Base-by-base conservation (phyloP, 2,329 filamentous ascomycete genomes). In the Thelonectria discophora region DNA sequence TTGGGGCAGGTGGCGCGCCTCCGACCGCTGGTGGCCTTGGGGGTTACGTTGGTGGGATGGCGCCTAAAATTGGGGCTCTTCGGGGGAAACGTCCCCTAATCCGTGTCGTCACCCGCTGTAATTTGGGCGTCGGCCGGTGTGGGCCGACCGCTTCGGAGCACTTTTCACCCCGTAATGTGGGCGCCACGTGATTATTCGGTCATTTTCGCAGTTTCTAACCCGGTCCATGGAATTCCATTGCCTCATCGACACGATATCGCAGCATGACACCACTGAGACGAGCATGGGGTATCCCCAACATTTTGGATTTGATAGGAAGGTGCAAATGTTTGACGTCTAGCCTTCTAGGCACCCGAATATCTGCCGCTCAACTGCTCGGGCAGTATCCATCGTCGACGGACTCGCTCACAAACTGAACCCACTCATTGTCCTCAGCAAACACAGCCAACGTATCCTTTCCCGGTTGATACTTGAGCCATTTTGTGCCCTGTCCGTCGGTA, bases 391-490 rank as follows among this genome's bases (percentile, higher is more conserved):
- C 62, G 10, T 62, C 49, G 10, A 64, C 45, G n/a, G 55, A 59
- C 43, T 62, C 37, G 24, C 53, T 58, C 34, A 53, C 50, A 5
- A 65, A 49, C 32, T 63, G 56, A 9, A 65, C 34, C 52, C 55
- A 48, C 17, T 59, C 43, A n/a, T 63, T 43, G 3, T 60, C 61
- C 18, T 60, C 56, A 5, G 68, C 70, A 62, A 72, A 65, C 2
- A 68, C 55, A 2, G 64, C 61, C 62, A 72, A 60, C 1, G 61
- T 69, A 20, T 68, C 63, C n/a, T 57, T 39, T 6, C 59, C 53
- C 6, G 50, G 17, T 5, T 58, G 46, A 52, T 72, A 74, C 43
- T 68, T 62, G 21, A 66, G 69, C 72, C 69, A 73, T 9, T 52
- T 60, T n/a, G 66, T 55, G 11, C 60, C 56, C 3, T 60, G 54